A percentile compares a stretch with the other conserved stretches of the same genome.
Conservation (phyloP, 2,329 filamentous ascomycete genomes). For the Fusarium papillatum region DNA sequence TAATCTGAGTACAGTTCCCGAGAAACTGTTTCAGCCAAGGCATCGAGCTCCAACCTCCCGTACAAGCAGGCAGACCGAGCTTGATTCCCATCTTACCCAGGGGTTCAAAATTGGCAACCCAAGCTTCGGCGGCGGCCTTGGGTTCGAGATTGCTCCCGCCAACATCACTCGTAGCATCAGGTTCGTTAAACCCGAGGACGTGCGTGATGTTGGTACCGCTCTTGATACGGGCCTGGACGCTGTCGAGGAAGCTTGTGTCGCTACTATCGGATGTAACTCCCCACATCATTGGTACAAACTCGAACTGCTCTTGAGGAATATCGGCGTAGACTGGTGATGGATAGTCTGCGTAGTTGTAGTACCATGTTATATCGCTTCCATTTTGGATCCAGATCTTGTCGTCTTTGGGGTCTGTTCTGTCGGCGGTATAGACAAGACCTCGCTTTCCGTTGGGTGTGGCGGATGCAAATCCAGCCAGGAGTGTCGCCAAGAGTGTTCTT, state of each 20-base stretch:
- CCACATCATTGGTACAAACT: constrained; percentile 89
- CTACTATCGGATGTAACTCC: constrained; percentile 64
- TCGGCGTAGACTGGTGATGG: constrained; percentile 68
- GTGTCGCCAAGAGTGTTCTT: constrained; percentile 28
- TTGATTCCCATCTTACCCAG: constrained; percentile 74
- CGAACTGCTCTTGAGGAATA: constrained; percentile 67
- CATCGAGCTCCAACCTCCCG: constrained; percentile 70
- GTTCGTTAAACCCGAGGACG: constrained; percentile 85
- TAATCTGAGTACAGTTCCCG: constrained; percentile 70
- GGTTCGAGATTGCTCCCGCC: constrained; percentile 76
- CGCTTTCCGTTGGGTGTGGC: constrained; percentile 68
- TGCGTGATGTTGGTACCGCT: constrained; percentile 71
- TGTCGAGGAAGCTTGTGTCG: constrained; percentile 71
- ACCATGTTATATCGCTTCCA: constrained; percentile 79
- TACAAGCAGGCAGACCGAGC: constrained; percentile 79
- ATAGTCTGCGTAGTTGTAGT: constrained; percentile 81
- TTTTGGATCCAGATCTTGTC: constrained; percentile 73
- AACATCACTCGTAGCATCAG: constrained; percentile 67
- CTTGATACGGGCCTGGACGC: constrained; percentile 68
- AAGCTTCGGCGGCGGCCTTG: constrained; percentile 73
- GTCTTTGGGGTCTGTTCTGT: constrained; percentile 68
- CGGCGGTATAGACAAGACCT: constrained; percentile 78
- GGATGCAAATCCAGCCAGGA: constrained; percentile 40
- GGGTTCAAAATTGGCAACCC: constrained; percentile 80
- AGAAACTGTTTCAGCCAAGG: constrained; percentile 78